Conservation (phyloP, 768 basidiomycete genomes). For the Tricholoma hemisulphureum region DNA sequence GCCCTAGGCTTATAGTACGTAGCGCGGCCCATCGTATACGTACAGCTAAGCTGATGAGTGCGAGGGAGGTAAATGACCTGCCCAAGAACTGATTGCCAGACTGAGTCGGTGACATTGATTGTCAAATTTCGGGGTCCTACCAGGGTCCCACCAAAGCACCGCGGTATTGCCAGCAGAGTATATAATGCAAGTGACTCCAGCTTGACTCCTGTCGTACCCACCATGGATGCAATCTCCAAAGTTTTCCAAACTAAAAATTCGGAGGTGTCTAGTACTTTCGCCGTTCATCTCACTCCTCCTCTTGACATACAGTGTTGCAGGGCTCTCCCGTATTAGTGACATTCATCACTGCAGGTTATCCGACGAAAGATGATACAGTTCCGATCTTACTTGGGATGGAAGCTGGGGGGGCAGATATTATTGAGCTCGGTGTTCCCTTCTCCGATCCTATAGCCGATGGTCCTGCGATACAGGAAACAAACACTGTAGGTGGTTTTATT, state of each 20-base stretch:
- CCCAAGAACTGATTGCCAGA: too few species aligned
- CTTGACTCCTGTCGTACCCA: constrained; percentile 11
- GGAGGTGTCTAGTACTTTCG: constrained; percentile 41
- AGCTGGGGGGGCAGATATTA: constrained; percentile 88
- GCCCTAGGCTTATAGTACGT: too few species aligned
- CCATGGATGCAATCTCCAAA: constrained; percentile 70
- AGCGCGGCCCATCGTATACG: too few species aligned
- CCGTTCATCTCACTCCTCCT: not conserved
- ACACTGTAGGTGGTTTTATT: constrained; percentile 59
- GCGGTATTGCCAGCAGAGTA: too few species aligned
- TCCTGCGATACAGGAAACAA: constrained; percentile 87
- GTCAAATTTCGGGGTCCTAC: too few species aligned
- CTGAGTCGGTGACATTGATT: too few species aligned
- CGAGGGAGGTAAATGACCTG: too few species aligned
- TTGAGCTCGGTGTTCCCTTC: constrained; percentile 94
- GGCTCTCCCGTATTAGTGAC: constrained; percentile 68
- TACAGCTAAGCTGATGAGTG: too few species aligned
- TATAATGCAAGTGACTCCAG: constrained; percentile 3
- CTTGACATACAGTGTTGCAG: constrained; percentile 29
- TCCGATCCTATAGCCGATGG: constrained; percentile 98
- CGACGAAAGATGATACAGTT: constrained; percentile 74
- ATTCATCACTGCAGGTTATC: constrained; percentile 95
- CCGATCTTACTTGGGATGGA: constrained; percentile 90
- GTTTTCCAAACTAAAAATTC: constrained; percentile 67
- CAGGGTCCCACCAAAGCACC: too few species aligned